These are phyloP conservation scores for Lentithecium fluviatile DNA, from an alignment of 495 filamentous ascomycete genomes.

Conservation along the genomic window DNA sequence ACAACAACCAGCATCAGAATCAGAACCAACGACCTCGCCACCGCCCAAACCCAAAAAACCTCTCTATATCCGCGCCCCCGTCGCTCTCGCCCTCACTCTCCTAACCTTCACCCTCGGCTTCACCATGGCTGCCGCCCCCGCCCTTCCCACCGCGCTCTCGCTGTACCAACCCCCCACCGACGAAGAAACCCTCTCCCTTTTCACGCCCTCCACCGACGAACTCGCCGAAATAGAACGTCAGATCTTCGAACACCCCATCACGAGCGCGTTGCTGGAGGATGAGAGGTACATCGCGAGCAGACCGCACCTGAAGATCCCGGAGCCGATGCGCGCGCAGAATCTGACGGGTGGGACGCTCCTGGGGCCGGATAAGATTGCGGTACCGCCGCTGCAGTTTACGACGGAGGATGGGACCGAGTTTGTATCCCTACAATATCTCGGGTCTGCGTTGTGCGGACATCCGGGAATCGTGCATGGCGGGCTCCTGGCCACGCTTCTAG, in stretches of 20 bases:
- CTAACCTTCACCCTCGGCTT: conserved; percentile 45
- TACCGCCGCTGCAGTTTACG: conserved; percentile 77
- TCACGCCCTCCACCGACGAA: conserved; percentile 57
- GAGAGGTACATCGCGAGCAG: conserved; percentile 71
- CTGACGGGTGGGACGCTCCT: conserved; percentile 79
- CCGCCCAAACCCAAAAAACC: background rate
- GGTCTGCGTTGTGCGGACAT: conserved; percentile 82
- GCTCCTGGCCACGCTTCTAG: conserved; percentile 83
- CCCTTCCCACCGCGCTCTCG: conserved; percentile 44
- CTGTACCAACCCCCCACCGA: conserved; percentile 56
- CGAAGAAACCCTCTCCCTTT: conserved; percentile 69
- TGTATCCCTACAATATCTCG: conserved; percentile 76
- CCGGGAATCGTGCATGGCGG: conserved; percentile 91
- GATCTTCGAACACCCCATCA: conserved; percentile 74
- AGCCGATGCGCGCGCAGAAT: conserved; percentile 62
- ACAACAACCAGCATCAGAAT: background rate
- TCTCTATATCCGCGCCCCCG: background rate
- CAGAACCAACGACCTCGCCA: background rate
- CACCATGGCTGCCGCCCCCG: conserved; percentile 54
- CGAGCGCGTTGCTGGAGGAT: conserved; percentile 62
- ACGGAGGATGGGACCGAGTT: conserved; percentile 69
- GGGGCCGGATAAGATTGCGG: conserved; percentile 72
- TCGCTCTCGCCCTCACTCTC: conserved; percentile 5
- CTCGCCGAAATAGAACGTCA: conserved; percentile 61
- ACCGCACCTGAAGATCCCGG: conserved; percentile 83